phyloP scores from a whole-genome alignment of 306 rosid genomes.

The Begonia fuchsioides region DNA sequence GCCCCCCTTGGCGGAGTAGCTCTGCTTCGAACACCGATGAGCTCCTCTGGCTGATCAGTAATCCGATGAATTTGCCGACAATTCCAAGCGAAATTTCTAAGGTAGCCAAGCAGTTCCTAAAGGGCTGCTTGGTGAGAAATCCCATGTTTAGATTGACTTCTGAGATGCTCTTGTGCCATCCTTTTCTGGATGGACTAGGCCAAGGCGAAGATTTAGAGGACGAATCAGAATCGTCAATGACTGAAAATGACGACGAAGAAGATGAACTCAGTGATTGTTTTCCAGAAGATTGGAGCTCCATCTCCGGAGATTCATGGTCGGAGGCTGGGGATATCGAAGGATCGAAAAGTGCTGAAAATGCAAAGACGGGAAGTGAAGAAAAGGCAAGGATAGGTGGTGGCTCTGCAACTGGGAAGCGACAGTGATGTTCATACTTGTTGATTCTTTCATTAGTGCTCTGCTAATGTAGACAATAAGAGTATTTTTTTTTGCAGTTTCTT shows the following conservation, averaged over 20 bases:
- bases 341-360: not conserved
- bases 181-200: not conserved
- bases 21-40: not conserved
- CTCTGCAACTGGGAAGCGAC: not conserved
- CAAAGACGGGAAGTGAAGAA: not conserved
- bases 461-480: not conserved
- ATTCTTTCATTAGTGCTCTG: not conserved
- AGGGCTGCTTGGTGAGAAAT: constrained; percentile 13
- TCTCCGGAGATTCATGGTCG: not conserved
- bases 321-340: not conserved
- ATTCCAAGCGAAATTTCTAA: constrained; percentile 8
- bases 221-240: too few relatives aligned
- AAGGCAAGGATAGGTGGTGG: not conserved
- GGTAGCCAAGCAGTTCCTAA: constrained; percentile 11
- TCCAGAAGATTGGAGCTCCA: not conserved
- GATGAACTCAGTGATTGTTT: not conserved
- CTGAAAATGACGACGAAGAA: not conserved
- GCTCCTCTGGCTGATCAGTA: not conserved
- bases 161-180: constrained; percentile 14
- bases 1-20: constrained; percentile 9
- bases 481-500: not conserved
- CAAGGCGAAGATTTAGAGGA: not conserved
- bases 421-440: not conserved
- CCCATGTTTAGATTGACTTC: constrained; percentile 14
- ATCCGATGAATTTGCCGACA: constrained; percentile 2